Evolutionary conservation across 805 yeast genomes (phyloP).

Genomic region (Maudiozyma pseudohumilis): DNA sequence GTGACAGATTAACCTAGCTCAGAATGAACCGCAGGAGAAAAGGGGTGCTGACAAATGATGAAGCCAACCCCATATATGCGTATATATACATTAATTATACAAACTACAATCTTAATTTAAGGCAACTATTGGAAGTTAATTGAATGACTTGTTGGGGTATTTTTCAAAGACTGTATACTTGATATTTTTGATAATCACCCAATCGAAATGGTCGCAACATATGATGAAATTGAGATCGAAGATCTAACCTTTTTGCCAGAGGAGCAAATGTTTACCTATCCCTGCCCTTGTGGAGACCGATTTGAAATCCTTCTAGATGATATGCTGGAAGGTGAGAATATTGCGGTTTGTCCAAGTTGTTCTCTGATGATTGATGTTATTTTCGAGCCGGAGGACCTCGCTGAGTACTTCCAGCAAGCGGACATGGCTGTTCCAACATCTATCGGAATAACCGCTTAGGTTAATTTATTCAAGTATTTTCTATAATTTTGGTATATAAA

Average conservation of each 20-base stretch:
- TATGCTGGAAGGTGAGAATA: slow-evolving; percentile 78
- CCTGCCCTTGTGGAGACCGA: slow-evolving; percentile 96
- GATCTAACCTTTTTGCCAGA: slow-evolving; percentile 84
- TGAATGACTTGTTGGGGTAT: no score
- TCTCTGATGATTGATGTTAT: slow-evolving; percentile 86
- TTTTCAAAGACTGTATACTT: no score
- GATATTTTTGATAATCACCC: no score
- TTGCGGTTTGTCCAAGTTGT: slow-evolving; percentile 95
- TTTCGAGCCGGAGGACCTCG: slow-evolving; percentile 53
- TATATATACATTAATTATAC: no score
- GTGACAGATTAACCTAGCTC: no score
- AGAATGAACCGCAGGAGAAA: no score
- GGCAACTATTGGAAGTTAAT: no score
- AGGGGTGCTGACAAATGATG: no score
- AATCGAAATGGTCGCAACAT: slow-evolving; percentile 29
- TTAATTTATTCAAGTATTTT: not conserved
- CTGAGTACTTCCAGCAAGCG: slow-evolving; percentile 33
- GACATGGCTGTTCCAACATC: slow-evolving; percentile 20
- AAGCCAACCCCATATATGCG: no score
- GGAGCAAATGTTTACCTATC: slow-evolving; percentile 79
- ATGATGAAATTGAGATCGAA: slow-evolving; percentile 94
- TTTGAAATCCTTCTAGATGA: slow-evolving; percentile 83
- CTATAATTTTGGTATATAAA: not conserved
- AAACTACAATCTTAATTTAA: no score
- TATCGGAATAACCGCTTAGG: slow-evolving; percentile 1